Evolutionary conservation across 2,329 filamentous ascomycete genomes (phyloP), one percentile per base, ranked within the genome.

Genomic region (Colletotrichum sp.): DNA sequence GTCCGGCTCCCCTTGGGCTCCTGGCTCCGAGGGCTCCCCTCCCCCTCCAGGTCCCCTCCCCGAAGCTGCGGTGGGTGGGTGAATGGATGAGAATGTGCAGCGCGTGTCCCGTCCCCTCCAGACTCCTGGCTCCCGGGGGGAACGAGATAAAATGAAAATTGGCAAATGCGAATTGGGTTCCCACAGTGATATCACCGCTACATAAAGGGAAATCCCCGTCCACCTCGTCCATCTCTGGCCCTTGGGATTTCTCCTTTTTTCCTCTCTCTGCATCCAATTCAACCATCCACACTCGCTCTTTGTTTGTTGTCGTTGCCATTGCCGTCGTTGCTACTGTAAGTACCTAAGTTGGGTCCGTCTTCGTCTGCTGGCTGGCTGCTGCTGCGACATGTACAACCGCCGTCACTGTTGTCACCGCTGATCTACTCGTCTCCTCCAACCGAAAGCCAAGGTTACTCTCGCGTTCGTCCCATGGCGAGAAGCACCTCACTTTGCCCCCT

Each of bases 161-260:
- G 70, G 74, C 64, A 75, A 73, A 76, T 76, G 74, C 74, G 70
- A 76, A 39, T 70, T 69, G 65, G 70, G 74, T 76, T 76, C 70
- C 74, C 74, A 76, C 74, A 76, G 74, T 76, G 73, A 75, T 75
- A 75, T 76, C 74, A 76, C 74, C 74, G 70, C 70, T 76, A 76
- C 43, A 52, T 76, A 76, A 76, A 76, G 74, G 58, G 39, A 73
- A 76, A 52, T 76, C 64, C 70, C 74, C 70, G 25, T 73, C 74
- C 65, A 32, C 55, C 64, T 74, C 48, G 18, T 12, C 22, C 22
- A 18, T 48, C 18, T 65, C 13, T 18, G 34, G 15, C 18, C 32
- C 34, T 32, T 32, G 64, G 64, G 39, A 58, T 18, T 60, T 74
- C 58, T 69, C 34, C 64, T 68, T 72, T 36, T 52, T 39, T n/a